phyloP scores from a whole-genome alignment of 805 yeast species.

The Saturnispora besseyi region DNA sequence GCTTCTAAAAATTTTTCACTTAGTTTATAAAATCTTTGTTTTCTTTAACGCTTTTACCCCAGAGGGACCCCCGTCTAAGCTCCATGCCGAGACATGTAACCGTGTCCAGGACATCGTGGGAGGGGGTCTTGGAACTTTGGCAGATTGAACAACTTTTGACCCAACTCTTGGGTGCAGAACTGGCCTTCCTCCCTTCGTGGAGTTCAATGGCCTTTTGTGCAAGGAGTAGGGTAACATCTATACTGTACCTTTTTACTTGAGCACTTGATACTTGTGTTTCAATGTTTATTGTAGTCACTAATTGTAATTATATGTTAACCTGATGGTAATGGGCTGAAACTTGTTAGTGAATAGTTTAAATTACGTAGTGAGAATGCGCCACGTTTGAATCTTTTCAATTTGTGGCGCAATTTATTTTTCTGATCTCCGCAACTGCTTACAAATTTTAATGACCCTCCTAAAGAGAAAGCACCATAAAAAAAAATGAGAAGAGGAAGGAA shows the following conservation, averaged over 20 bases:
- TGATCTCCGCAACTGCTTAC: neutral
- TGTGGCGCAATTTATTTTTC: neutral
- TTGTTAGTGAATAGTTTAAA: too few relatives aligned
- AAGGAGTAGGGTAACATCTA: constrained; percentile 7
- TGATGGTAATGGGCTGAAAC: too few relatives aligned
- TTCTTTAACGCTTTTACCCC: constrained; percentile 9
- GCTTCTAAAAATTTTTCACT: neutral
- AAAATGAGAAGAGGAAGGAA: neutral
- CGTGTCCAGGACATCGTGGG: constrained; percentile 8
- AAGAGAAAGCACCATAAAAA: neutral
- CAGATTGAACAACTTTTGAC: neutral
- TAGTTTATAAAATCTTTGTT: neutral
- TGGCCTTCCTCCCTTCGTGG: constrained; percentile 10
- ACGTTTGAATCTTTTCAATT: neutral
- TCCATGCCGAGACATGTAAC: constrained; percentile 5
- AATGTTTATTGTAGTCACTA: too few relatives aligned
- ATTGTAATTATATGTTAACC: too few relatives aligned
- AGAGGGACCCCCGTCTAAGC: neutral
- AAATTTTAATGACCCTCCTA: neutral
- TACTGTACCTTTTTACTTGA: too few relatives aligned
- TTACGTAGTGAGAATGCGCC: neutral
- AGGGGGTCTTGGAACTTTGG: neutral
- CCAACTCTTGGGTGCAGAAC: constrained; percentile 10
- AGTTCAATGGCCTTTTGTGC: constrained; percentile 9
- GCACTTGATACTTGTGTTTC: too few relatives aligned